A percentile compares a stretch with the other conserved stretches of the same genome.
Evolutionary conservation across 2,329 filamentous ascomycete genomes (phyloP).

Genomic region (Rhynchosporium secalis): DNA sequence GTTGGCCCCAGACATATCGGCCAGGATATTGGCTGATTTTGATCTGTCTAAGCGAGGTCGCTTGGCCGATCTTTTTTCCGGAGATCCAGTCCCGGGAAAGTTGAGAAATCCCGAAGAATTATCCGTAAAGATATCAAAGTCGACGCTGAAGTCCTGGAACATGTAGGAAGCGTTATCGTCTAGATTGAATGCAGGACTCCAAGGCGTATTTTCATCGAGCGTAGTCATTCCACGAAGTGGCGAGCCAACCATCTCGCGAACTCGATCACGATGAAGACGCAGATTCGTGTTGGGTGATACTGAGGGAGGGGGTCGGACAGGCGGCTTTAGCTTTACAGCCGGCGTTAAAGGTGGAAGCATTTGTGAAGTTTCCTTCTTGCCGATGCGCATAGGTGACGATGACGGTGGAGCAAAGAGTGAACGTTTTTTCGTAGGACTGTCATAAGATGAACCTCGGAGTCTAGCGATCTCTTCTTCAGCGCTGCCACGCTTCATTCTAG

Average conservation of each 20-base stretch:
- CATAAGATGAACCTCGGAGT: slow-evolving; percentile 87
- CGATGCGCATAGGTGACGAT: slow-evolving; percentile 66
- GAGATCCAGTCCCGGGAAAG: slow-evolving; percentile 59
- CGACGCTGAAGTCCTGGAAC: slow-evolving; percentile 50
- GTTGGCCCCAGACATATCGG: slow-evolving; percentile 51
- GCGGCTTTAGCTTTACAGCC: slow-evolving; percentile 74
- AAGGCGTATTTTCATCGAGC: slow-evolving; percentile 55
- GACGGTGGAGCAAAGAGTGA: slow-evolving; percentile 51
- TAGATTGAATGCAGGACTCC: slow-evolving; percentile 67
- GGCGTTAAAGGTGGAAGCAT: slow-evolving; percentile 80
- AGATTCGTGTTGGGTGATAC: slow-evolving; percentile 93
- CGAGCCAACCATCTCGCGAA: slow-evolving; percentile 78
- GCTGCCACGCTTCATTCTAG: slow-evolving; percentile 80
- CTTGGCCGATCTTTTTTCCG: slow-evolving; percentile 63
- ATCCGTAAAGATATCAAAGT: slow-evolving; percentile 64
- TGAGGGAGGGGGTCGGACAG: slow-evolving; percentile 61
- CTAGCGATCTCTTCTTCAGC: slow-evolving; percentile 96
- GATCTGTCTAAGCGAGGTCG: slow-evolving; percentile 62
- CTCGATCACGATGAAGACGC: slow-evolving; percentile 80
- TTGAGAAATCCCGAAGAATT: slow-evolving; percentile 46
- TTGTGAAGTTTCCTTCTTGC: slow-evolving; percentile 52
- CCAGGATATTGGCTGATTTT: slow-evolving; percentile 60
- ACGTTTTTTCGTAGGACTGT: slow-evolving; percentile 77
- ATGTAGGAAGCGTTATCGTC: slow-evolving; percentile 51
- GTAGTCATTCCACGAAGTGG: slow-evolving; percentile 60